A percentile compares a stretch with the other conserved stretches of the same genome.
Conservation (phyloP, 345 rosid genomes). For the Brassica rapa region DNA sequence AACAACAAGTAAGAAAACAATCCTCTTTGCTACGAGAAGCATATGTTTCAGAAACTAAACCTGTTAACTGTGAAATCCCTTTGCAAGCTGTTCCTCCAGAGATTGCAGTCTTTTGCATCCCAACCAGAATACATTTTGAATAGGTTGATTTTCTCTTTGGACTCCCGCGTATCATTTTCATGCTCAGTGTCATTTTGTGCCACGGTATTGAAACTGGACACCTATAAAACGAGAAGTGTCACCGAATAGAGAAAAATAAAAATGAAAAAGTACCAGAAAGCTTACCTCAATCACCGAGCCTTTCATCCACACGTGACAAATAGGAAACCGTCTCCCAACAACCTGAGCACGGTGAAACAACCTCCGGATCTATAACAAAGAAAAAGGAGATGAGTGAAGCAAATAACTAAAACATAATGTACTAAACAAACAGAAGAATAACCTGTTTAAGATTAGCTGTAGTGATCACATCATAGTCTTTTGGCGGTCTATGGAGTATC, state of each 20-base stretch:
- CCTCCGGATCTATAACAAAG: slow-evolving; percentile 49
- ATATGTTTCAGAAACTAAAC: slow-evolving; percentile 39
- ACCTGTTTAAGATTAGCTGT: slow-evolving; percentile 84
- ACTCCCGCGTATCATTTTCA: slow-evolving; percentile 21
- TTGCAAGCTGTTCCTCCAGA: slow-evolving; percentile 76
- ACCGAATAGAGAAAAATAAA: background rate
- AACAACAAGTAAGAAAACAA: slow-evolving; percentile 8
- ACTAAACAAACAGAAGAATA: background rate
- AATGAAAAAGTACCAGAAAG: background rate
- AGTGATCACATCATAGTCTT: slow-evolving; percentile 95
- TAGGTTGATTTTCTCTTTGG: slow-evolving; percentile 28
- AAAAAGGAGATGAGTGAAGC: slow-evolving; percentile 20
- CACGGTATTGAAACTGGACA: slow-evolving; percentile 81
- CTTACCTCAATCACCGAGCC: slow-evolving; percentile 75
- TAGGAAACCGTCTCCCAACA: slow-evolving; percentile 78
- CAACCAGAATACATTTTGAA: slow-evolving; percentile 44
- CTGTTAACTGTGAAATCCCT: slow-evolving; percentile 97
- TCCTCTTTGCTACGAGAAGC: background rate
- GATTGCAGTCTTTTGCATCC: slow-evolving; percentile 54
- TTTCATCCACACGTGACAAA: slow-evolving; percentile 66
- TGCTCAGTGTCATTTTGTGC: slow-evolving; percentile 36
- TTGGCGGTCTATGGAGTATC: slow-evolving; percentile 67
- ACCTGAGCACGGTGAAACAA: slow-evolving; percentile 55
- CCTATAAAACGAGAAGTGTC: slow-evolving; percentile 47
- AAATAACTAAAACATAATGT: slow-evolving; percentile 1